These are phyloP conservation scores for Solanum sejunctum DNA, from an alignment of 257 asterid species.

Conservation along the genomic window DNA sequence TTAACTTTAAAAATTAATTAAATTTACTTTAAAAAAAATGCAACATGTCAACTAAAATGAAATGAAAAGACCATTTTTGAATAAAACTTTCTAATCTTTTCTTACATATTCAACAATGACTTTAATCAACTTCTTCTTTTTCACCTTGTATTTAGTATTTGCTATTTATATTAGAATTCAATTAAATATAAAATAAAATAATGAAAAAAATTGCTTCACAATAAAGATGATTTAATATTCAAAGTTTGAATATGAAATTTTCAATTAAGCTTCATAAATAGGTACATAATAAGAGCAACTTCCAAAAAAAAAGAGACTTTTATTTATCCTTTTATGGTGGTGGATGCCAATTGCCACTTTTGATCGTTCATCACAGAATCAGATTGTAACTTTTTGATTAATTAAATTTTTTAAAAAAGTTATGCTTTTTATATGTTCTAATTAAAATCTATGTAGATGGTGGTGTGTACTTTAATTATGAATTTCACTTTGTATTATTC, in stretches of 20 bases:
- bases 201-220: neutral
- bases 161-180: neutral
- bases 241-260: rapidly evolving
- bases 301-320: neutral
- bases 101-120: neutral
- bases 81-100: neutral
- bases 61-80: neutral
- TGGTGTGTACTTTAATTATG: neutral
- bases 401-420: neutral
- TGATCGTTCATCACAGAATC: neutral
- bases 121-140: neutral
- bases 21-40: too few relatives aligned
- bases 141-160: rapidly evolving
- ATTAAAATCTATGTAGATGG: neutral
- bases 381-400: neutral
- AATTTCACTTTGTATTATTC: neutral
- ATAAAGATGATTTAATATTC: neutral
- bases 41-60: too few relatives aligned
- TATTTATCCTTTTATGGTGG: neutral
- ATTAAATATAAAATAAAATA: too few relatives aligned
- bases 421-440: neutral
- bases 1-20: too few relatives aligned
- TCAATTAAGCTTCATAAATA: neutral
- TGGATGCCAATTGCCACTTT: constrained; percentile 1
- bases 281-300: neutral